Base-by-base conservation (phyloP, 1,284 basidiomycete species). In the Leccinum subatratum region DNA sequence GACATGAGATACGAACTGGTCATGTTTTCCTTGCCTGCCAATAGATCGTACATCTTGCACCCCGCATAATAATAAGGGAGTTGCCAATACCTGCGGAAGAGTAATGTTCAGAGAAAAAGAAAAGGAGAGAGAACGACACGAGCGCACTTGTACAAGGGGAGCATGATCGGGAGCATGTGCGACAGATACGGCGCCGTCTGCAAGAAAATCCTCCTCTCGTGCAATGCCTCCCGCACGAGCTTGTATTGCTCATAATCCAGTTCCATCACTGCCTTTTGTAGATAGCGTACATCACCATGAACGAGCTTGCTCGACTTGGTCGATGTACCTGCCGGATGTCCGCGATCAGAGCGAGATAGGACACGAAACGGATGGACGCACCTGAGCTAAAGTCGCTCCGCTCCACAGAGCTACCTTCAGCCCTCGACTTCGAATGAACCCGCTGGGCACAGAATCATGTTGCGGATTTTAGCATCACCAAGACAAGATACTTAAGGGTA, bases 301-400 rank as follows among this genome's bases (percentile, higher is more conserved):
- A 98, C 95, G 63, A 99, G 89, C 78, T 99, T 98, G 11, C 96
- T 98, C 9, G 93, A 95, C 78, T 99, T 99, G 32, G 95, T 97
- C 3, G 94, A 97, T 0, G 96, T 98, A 18, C 95, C 93, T 92
- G 68, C 59, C 11, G 22, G 62, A 92, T 92, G 96, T 28, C 30
- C 18, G 32, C n/a, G 93, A 88, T 48, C 28, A 48, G 16, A 8
- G 2, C 12, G 18, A 20, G 16, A 45, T 7, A 25, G 7, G 28
- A 14, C 28, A 8, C 39, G 18, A 30, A n/a, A 18, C 1, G 11
- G 20, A 18, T 20, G 39, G 20, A 72, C 83, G 67, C 63, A 92
- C 93, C 96, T 22, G 93, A 88, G 71, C 89, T 87, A 73, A 96
- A 99, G 77, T 99, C 96, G 74, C 94, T 93, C 60, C 94, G 82